Base-by-base conservation (phyloP, 257 asterid genomes). In the Handroanthus guayacan region DNA sequence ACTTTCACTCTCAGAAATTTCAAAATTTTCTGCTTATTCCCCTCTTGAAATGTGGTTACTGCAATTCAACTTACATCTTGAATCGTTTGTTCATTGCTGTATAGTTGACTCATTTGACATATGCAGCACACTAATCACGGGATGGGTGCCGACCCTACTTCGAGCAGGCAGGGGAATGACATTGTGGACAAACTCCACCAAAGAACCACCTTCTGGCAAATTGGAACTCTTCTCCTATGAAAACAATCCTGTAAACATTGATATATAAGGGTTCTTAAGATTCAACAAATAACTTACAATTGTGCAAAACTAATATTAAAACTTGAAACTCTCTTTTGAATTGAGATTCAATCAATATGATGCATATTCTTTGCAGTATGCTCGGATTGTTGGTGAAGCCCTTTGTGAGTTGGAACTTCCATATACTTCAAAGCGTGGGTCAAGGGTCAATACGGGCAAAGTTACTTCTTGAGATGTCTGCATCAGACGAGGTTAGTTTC, bases 161-260 rank as follows among this genome's bases (percentile, higher is more conserved):
- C 89, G 96, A 83, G 94, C 93, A 39, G 97, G 97, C 81, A 87
- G 92, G 75, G 97, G 96, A 82, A 88, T 92, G 97, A 82, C 96
- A 63, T 79, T 88, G 51, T 92, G 97, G 96, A 83, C 81, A 41
- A 84, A 85, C 65, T 83, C 94, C n/a, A 69, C 44, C 41, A 83
- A 80, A 69, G 95, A 87, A 79, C 77, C 84, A 13, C 96, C 95
- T 45, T 76, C 85, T 2, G 75, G 38, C 60, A 90, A 86, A 64
- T 78, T 92, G 87, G 94, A 92, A 76, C 96, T 90, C 69, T 92
- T 86, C 81, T 88, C 97, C 11, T 90, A 84, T 45, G 97, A 90
- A 80, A 92, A 92, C 78, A 87, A 87, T 72, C 86, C 93, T 2
- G 95, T 91, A 86, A 87, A 89, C 70, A 68, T 10, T 55, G 39